Base-by-base conservation (phyloP, 2,329 filamentous ascomycete species). In the Pestalotiopsis sp. region DNA sequence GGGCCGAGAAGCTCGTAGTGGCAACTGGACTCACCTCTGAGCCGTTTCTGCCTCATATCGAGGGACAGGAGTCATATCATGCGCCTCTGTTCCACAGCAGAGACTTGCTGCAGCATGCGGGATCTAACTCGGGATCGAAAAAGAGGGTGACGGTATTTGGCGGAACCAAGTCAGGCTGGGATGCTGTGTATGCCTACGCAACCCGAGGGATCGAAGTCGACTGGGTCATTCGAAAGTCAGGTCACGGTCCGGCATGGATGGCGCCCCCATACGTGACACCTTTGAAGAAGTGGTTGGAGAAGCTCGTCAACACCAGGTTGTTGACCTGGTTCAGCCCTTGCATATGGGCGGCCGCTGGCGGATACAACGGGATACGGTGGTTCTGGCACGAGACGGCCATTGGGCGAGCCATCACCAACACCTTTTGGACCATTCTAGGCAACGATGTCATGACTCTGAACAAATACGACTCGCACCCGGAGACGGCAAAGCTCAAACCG, bases 251-350 rank as follows among this genome's bases (percentile, higher is more conserved):
- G 0, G 77, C 80, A 0, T 88, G 85, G 84, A 86, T 89, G 72
- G 77, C 85, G 1, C 83, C 82, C 13, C 78, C 84, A 1, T 82
- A 83, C 64, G 82, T 88, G 20, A 87, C 85, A 11, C 85, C 85
- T 2, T 76, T 87, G 36, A 83, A 82, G 73, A 78, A 80, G 14
- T 83, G 83, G 80, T 77, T 87, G 1, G 87, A 88, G 74, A 81
- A 83, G 71, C 80, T 88, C 31, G 12, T 66, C 83, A 82, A 85
- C 39, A 91, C 88, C 0, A 88, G 92, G 0, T 84, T 92, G 71
- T 80, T 94, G 66, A 92, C 89, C 2, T 94, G 91, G 89, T 89
- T 95, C 78, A 90, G 88, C 65, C 92, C 93, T 0, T 94, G 92
- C 75, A 85, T 92, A 14, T 95, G 91, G 90, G 91, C 90, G 4